Evolutionary conservation across 2,329 filamentous ascomycete genomes (phyloP), one percentile per base, ranked within the genome.

Genomic region (Cladorrhinum sp.): DNA sequence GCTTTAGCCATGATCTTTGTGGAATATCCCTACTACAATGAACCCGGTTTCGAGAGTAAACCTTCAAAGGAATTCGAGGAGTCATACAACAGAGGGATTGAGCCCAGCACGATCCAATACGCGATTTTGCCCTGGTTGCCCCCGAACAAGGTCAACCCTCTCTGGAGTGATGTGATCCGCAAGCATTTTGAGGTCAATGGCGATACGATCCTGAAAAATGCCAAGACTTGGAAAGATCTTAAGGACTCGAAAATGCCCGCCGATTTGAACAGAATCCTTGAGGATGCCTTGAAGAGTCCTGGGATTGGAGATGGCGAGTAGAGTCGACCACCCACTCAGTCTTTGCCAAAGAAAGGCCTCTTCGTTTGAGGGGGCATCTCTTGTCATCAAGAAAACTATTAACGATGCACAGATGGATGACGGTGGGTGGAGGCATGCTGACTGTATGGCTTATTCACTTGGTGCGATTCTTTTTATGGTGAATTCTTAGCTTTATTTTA

Each of bases 1-100:
- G 2, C 20, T 21, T 8, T 24, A 68, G 68, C 77, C 28, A 83
- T 86, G 82, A 79, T 86, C 20, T 76, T 86, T 53, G 82, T 77
- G 64, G 77, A 79, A 16, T 66, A 82, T 54, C 83, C 83, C 1
- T 81, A 74, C 68, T 80, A 77, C 73, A 86, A 85, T 67, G 82
- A 86, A 68, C 83, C 83, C 0, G 78, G 76, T 1, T 69, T 72
- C 12, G 73, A 76, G 55, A 18, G 24, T 1, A 16, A 9, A 7
- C 51, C 33, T 4, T 55, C 69, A 54, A 58, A 65, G 20, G 14
- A 21, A 1, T 36, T 58, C 2, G 70, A 71, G 4, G 65, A 67
- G 1, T 18, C 53, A 3, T 77, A 77, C 65, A 76, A 74, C 57
- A 53, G 60, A 6, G 30, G 52, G 1, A 64, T 75, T 14, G 70